Evolutionary conservation across 768 basidiomycete genomes (phyloP), one percentile per base, ranked within the genome.

Genomic region (Russula ochroleuca): DNA sequence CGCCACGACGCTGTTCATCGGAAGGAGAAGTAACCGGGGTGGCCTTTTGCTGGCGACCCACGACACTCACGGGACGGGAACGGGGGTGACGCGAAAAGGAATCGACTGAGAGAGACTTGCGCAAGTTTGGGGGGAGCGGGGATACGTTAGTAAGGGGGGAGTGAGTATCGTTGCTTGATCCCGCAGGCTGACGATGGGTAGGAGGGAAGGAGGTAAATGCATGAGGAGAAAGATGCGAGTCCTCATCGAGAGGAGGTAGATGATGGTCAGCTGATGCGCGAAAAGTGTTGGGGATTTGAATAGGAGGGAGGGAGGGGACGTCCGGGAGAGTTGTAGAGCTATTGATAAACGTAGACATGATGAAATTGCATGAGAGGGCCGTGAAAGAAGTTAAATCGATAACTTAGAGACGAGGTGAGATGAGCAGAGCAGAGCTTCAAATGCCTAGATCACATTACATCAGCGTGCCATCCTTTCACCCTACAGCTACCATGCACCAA

Each of bases 81-180:
- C 63, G 66, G 8, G 66, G 33, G 35, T 64, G 67, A 40, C 76
- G 77, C 54, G 82, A 80, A 72, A 91, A 86, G 11, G 90, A 91
- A 73, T 91, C 90, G 64, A 85, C 88, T 23, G 90, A 91, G 64
- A 87, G 74, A 33, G 88, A 87, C 76, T 90, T 90, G 69, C 87
- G 81, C 59, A 91, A 80, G 77, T 75, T 23, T 77, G 70, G 23
- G 77, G 73, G 49, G 70, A 64, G 59, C 74, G 72, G 59, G 75
- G 71, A 41, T 74, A 70, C 38, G 64, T 61, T 37, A 31, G 56
- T 51, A 38, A 51, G 57, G 7, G 69, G 63, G 23, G 69, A 62
- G 50, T 71, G 59, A 53, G 70, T 67, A 33, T 73, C 71, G 31
- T 65, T 64, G 65, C 43, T 72, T 60, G 69, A 70, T n/a, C 50